Conservation (phyloP, 2,329 filamentous ascomycete species). For the Colletotrichum simmondsii region DNA sequence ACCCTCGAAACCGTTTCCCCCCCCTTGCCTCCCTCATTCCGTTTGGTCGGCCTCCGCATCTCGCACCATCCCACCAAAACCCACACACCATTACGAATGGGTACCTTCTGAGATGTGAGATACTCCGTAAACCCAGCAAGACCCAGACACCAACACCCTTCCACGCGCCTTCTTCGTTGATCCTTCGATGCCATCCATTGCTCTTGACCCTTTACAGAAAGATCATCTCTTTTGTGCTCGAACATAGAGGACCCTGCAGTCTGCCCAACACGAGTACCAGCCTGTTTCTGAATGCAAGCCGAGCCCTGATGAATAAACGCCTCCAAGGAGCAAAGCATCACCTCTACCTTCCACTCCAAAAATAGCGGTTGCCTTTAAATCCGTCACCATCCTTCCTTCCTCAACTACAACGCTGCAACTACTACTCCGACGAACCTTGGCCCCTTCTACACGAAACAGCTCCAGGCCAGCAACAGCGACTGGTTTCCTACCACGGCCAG, state of each 20-base stretch:
- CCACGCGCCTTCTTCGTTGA: not conserved
- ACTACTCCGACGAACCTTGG: not conserved
- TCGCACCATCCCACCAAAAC: not conserved
- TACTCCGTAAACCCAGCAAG: not conserved
- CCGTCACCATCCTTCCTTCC: not conserved
- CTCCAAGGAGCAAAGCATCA: not conserved
- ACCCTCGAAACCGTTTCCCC: slow-evolving; percentile 4
- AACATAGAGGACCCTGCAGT: not conserved
- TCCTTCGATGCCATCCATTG: not conserved
- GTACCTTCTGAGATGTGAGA: not conserved
- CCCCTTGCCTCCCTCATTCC: not conserved
- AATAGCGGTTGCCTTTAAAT: not conserved
- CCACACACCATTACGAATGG: not conserved
- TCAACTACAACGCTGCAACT: not conserved
- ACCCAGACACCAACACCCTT: too few species aligned
- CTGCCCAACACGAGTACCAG: not conserved
- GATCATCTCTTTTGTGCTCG: not conserved
- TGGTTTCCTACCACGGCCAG: not conserved
- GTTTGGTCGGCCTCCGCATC: not conserved
- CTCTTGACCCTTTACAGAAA: not conserved
- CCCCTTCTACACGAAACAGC: not conserved
- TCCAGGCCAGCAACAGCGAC: not conserved
- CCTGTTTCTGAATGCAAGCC: not conserved
- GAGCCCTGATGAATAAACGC: not conserved
- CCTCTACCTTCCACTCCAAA: not conserved